These are phyloP conservation scores for Poa annua DNA, from an alignment of 176 grass and related monocot genomes.

Conservation along the genomic window DNA sequence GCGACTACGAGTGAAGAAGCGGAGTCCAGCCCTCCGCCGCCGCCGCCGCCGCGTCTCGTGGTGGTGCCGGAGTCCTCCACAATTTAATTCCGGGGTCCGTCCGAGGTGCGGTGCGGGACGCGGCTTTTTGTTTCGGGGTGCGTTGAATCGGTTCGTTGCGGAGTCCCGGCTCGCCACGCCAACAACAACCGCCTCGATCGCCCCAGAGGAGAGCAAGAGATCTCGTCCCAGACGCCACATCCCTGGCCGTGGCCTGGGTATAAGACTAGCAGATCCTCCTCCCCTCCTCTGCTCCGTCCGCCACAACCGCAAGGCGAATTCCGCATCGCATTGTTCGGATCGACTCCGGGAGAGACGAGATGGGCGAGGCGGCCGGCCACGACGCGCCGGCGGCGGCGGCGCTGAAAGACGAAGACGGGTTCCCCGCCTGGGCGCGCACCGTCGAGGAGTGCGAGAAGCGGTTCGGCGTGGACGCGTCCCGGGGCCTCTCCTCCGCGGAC, in stretches of 20 bases:
- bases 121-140: not conserved
- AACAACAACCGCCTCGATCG: not conserved
- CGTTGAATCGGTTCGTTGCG: not conserved
- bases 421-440: slow-evolving; percentile 82
- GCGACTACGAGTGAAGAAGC: not conserved
- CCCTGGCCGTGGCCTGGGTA: not conserved
- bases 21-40: not conserved
- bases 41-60: not conserved
- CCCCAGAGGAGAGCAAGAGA: not conserved
- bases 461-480: not conserved
- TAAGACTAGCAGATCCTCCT: not conserved
- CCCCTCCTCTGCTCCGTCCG: not conserved
- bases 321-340: slow-evolving; percentile 15
- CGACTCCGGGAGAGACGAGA: not conserved
- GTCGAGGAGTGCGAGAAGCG: slow-evolving; percentile 63
- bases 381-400: slow-evolving; percentile 27
- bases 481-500: slow-evolving; percentile 51
- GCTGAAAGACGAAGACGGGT: not conserved
- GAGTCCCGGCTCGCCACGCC: slow-evolving; percentile 15
- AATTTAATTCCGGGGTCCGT: not conserved
- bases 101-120: not conserved
- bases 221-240: not conserved
- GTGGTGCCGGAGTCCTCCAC: not conserved
- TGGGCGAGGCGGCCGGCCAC: slow-evolving; percentile 71
- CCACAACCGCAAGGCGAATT: not conserved